These are phyloP conservation scores for Fusarium decemcellulare DNA, from an alignment of 2,329 filamentous ascomycete genomes.

Conservation along the genomic window DNA sequence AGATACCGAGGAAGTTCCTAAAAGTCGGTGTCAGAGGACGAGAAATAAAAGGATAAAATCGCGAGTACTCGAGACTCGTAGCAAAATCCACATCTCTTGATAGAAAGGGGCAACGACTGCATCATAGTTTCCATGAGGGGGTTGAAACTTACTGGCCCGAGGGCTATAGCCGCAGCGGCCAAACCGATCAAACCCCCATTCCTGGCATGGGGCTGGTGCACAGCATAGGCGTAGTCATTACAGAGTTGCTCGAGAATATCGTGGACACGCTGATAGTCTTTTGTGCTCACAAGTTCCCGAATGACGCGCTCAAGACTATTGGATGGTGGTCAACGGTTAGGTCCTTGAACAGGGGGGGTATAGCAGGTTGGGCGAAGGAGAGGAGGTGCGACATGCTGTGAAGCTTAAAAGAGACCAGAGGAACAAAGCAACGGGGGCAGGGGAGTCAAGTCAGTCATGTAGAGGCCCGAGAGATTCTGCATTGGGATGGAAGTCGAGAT, in stretches of 20 bases:
- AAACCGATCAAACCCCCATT: conserved; percentile 97
- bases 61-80: neutral
- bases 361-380: conserved; percentile 3
- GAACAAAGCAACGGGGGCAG: neutral
- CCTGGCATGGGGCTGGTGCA: conserved; percentile 94
- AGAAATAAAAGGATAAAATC: neutral
- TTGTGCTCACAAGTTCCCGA: conserved; percentile 82
- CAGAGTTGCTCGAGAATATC: conserved; percentile 96
- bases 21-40: conserved; percentile 13
- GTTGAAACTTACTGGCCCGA: conserved; percentile 81
- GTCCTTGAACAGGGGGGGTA: conserved; percentile 1
- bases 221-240: conserved; percentile 97
- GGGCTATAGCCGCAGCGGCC: conserved; percentile 94
- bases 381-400: neutral
- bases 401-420: neutral
- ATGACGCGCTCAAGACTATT: conserved; percentile 89
- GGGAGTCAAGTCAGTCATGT: neutral
- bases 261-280: conserved; percentile 85
- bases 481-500: conserved; percentile 5
- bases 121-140: neutral
- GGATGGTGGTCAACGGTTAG: conserved; percentile 19
- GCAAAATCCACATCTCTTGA: neutral
- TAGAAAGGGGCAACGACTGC: neutral
- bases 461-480: neutral
- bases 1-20: conserved; percentile 94